Evolutionary conservation across 495 filamentous ascomycete genomes (phyloP).

Genomic region (Chaetomidium leptoderma): DNA sequence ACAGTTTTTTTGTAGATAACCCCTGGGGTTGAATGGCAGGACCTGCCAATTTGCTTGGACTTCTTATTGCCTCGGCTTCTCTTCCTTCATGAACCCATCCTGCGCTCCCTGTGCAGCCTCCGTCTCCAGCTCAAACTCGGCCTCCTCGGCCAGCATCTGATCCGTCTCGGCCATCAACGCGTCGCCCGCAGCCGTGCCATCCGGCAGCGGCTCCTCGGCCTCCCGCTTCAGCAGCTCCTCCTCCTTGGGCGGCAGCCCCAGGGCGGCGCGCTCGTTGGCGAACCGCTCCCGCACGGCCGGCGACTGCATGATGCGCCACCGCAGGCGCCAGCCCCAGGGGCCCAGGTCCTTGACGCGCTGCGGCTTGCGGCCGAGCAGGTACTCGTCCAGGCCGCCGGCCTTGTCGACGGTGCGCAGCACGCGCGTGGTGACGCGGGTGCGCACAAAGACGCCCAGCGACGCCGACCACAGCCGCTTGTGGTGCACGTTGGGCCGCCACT

Average conservation of each 20-base stretch:
- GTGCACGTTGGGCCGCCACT: constrained; percentile 86
- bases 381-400: constrained; percentile 82
- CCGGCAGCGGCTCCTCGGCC: constrained; percentile 16
- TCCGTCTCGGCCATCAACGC: constrained; percentile 38
- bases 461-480: constrained; percentile 69
- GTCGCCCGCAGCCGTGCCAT: constrained; percentile 11
- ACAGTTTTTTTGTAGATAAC: constrained; percentile 8
- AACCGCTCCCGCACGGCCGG: constrained; percentile 57
- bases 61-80: constrained; percentile 8
- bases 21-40: no score
- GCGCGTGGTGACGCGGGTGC: constrained; percentile 68
- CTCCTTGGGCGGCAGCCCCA: constrained; percentile 34
- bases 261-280: constrained; percentile 45
- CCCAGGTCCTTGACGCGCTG: constrained; percentile 78
- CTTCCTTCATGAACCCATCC: constrained; percentile 29
- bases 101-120: constrained; percentile 10
- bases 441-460: constrained; percentile 59
- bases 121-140: constrained; percentile 37
- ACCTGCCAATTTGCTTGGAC: neutral
- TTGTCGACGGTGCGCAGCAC: constrained; percentile 85
- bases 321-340: constrained; percentile 77
- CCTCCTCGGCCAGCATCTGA: constrained; percentile 34
- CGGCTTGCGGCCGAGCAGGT: constrained; percentile 71
- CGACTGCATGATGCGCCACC: constrained; percentile 82
- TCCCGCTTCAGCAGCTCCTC: neutral